A percentile compares a stretch with the other conserved stretches of the same genome.
Evolutionary conservation across 768 basidiomycete species (phyloP).

Genomic region (Leucocoprinus birnbaumii): DNA sequence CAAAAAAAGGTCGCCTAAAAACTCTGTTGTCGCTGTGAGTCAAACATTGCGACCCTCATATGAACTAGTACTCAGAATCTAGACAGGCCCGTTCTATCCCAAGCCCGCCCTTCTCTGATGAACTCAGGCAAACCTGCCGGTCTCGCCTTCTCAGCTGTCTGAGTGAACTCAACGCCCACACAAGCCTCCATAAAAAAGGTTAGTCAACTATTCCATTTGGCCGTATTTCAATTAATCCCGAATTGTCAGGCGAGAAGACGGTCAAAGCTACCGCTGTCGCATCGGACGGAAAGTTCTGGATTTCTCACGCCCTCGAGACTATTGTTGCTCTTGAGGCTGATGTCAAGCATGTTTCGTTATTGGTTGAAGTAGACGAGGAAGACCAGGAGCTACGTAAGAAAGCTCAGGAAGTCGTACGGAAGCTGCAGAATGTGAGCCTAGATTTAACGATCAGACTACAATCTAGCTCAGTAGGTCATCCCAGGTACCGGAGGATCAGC

Average conservation of each 20-base stretch:
- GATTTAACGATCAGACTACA: neutral
- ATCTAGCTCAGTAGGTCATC: neutral
- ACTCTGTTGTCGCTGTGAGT: constrained; percentile 55
- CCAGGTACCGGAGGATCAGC: constrained; percentile 24
- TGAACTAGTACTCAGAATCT: neutral
- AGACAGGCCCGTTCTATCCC: constrained; percentile 61
- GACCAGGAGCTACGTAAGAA: constrained; percentile 42
- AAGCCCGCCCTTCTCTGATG: constrained; percentile 70
- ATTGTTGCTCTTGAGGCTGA: constrained; percentile 61
- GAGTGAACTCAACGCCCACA: constrained; percentile 66
- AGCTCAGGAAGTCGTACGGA: constrained; percentile 37
- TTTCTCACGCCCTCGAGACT: constrained; percentile 57
- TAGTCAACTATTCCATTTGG: neutral
- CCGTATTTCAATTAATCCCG: constrained; percentile 11
- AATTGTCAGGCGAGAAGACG: constrained; percentile 41
- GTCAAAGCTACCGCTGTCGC: constrained; percentile 58
- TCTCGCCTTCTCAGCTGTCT: constrained; percentile 69
- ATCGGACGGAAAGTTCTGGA: constrained; percentile 79
- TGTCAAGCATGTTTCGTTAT: constrained; percentile 57
- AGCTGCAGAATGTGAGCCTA: constrained; percentile 41
- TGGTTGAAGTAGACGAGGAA: constrained; percentile 55
- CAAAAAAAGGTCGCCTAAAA: constrained; percentile 71
- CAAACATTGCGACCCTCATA: neutral
- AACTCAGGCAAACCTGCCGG: constrained; percentile 63
- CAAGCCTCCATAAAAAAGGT: constrained; percentile 52